These are phyloP conservation scores for Daldinia concentrica DNA, from an alignment of 495 filamentous ascomycete species.

Conservation along the genomic window DNA sequence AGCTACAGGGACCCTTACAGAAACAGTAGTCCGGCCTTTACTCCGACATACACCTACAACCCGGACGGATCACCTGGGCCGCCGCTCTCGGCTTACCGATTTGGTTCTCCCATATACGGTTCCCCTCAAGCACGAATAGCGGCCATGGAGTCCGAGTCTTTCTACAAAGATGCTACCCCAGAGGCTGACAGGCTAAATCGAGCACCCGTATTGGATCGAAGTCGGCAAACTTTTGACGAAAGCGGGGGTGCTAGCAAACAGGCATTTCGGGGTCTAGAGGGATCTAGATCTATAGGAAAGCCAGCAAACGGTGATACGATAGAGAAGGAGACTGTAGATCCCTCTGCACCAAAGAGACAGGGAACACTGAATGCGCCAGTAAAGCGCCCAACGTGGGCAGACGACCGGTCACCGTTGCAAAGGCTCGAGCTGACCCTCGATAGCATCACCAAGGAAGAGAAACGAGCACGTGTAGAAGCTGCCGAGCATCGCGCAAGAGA, in stretches of 20 bases:
- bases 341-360: conserved; percentile 39
- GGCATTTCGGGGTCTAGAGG: conserved; percentile 30
- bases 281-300: conserved; percentile 34
- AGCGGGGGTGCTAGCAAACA: conserved; percentile 13
- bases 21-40: conserved; percentile 48
- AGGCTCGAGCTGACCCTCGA: conserved; percentile 86
- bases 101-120: conserved; percentile 29
- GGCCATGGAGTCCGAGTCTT: conserved; percentile 56
- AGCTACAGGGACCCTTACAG: conserved; percentile 64
- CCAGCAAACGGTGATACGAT: conserved; percentile 31
- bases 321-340: conserved; percentile 25
- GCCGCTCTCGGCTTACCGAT: conserved; percentile 37
- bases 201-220: conserved; percentile 48
- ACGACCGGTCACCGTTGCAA: conserved; percentile 87
- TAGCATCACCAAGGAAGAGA: conserved; percentile 93
- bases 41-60: conserved; percentile 46
- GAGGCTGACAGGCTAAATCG: conserved; percentile 43
- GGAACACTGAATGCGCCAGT: conserved; percentile 35
- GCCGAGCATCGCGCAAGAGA: conserved; percentile 72
- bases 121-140: conserved; percentile 27
- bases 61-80: conserved; percentile 40
- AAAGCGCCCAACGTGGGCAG: conserved; percentile 67
- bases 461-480: conserved; percentile 80
- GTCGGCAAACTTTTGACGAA: conserved; percentile 44
- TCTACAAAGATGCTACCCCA: conserved; percentile 48